Base-by-base conservation (phyloP, 2,329 filamentous ascomycete species). In the Verruconis gallopava region DNA sequence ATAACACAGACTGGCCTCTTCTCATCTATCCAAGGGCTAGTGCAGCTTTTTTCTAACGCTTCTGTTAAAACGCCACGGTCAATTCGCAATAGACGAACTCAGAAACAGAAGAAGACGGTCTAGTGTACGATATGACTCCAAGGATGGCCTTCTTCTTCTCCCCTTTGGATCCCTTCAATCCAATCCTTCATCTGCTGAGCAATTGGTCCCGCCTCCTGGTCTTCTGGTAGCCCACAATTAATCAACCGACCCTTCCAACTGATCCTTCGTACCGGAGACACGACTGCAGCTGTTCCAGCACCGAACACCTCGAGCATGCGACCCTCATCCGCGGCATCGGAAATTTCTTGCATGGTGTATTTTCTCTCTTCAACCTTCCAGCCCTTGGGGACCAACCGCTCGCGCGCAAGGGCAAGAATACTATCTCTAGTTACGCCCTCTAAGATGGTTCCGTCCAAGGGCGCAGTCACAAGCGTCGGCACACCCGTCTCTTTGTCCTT, bases 101-200 rank as follows among this genome's bases (percentile, higher is more conserved):
- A n/a, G n/a, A n/a, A n/a, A n/a, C n/a, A n/a, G n/a, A n/a, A n/a
- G n/a, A n/a, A n/a, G n/a, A n/a, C n/a, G n/a, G 25, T 30, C n/a
- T n/a, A 30, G n/a, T 30, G 25, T 9, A 30, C 25, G 25, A 30
- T 30, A 30, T 30, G 25, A n/a, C 25, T 95, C 91, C 91, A 98
- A 50, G 79, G 73, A 60, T 95, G 85, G 25, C 25, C 25, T 59
- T 85, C 75, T 63, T 89, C 82, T 49, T 95, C 88, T 48, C 91
- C 91, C 59, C 96, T 95, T 67, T 96, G 89, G 51, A 93, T 88
- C 20, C 68, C 80, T 68, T 93, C 88, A 48, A 98, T 95, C 91
- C 91, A 98, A 54, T 81, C 75, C 76, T 94, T 93, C 80, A 98
- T 88, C 62, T 75, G 75, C 53, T 77, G 66, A 6, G 91, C 81